Percentiles rank a stretch among this genome's conserved stretches.
Evolutionary conservation across 75 land plant genomes (phyloP).

Genomic region (Isoetes taiwanensis): DNA sequence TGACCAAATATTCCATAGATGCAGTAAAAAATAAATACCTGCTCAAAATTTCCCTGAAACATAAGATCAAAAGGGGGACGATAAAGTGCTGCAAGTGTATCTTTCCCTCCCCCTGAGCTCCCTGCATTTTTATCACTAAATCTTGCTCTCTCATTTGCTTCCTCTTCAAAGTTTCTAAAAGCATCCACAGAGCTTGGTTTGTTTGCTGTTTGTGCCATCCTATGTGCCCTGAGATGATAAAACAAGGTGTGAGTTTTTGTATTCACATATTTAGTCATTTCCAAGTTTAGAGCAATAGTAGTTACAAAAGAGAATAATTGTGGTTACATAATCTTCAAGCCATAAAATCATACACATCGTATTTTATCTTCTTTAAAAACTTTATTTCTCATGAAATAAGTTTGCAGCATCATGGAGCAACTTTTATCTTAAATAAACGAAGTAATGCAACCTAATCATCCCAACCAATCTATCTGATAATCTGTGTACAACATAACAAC

Average conservation of each 20-base stretch:
- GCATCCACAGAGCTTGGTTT: slow-evolving; percentile 63
- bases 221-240: slow-evolving; percentile 29
- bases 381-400: too few relatives aligned
- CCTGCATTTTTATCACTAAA: slow-evolving; percentile 29
- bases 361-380: too few relatives aligned
- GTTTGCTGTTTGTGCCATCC: slow-evolving; percentile 28
- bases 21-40: slow-evolving; percentile 30
- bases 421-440: too few relatives aligned
- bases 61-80: slow-evolving; percentile 87
- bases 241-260: slow-evolving; percentile 3
- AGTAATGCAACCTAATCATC: too few relatives aligned
- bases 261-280: too few relatives aligned
- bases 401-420: too few relatives aligned
- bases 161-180: slow-evolving; percentile 88
- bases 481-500: too few relatives aligned
- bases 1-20: background rate
- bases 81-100: slow-evolving; percentile 85
- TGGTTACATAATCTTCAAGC: too few relatives aligned
- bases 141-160: slow-evolving; percentile 39
- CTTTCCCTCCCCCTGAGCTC: slow-evolving; percentile 27
- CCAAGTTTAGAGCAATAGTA: too few relatives aligned
- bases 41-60: slow-evolving; percentile 79
- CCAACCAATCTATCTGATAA: too few relatives aligned
- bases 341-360: too few relatives aligned
- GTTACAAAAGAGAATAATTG: too few relatives aligned